phyloP scores from a whole-genome alignment of 306 rosid species.

The Vicia faba region DNA sequence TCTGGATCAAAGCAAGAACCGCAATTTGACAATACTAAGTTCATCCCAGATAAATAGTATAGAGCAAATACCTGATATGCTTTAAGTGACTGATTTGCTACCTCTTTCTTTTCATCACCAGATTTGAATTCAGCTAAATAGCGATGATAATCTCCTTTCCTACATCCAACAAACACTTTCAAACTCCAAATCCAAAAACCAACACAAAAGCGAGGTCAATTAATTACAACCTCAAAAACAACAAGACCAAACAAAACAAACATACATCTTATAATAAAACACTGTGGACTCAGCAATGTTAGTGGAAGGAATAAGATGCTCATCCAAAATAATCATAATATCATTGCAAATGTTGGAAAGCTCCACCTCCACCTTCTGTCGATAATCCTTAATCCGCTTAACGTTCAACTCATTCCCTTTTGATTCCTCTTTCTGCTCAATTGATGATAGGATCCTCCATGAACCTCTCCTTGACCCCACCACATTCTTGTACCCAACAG shows the following conservation, averaged over 20 bases:
- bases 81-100: slow-evolving; percentile 47
- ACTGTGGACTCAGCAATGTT: slow-evolving; percentile 39
- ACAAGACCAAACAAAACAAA: slow-evolving; percentile 1
- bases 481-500: slow-evolving; percentile 54
- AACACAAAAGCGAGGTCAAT: not conserved
- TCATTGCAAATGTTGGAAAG: slow-evolving; percentile 47
- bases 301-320: slow-evolving; percentile 55
- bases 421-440: slow-evolving; percentile 48
- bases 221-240: not conserved
- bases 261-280: slow-evolving; percentile 51
- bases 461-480: slow-evolving; percentile 48
- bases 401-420: slow-evolving; percentile 47
- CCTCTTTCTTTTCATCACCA: slow-evolving; percentile 44
- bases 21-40: too few relatives aligned
- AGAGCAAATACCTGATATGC: slow-evolving; percentile 53
- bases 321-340: slow-evolving; percentile 49
- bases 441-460: slow-evolving; percentile 52
- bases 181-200: not conserved
- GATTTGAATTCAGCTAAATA: slow-evolving; percentile 48
- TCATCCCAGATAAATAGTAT: too few relatives aligned
- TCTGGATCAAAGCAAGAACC: slow-evolving; percentile 2
- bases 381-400: slow-evolving; percentile 39
- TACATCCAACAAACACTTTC: slow-evolving; percentile 32
- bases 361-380: slow-evolving; percentile 49
- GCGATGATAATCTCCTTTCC: slow-evolving; percentile 50